These are phyloP conservation scores for Penicillium vulpinum DNA, from an alignment of 2,329 filamentous ascomycete genomes.

Conservation along the genomic window DNA sequence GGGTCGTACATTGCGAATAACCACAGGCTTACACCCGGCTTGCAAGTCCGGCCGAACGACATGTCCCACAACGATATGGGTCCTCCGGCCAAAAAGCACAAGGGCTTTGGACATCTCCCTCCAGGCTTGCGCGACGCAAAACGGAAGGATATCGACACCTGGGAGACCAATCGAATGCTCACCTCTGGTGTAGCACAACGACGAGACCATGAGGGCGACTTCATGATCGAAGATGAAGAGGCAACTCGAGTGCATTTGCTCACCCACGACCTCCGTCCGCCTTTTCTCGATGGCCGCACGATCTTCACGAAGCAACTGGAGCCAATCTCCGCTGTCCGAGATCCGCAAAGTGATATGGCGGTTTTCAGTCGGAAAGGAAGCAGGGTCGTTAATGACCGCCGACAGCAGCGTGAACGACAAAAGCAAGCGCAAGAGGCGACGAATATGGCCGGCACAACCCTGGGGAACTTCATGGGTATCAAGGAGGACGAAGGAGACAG, in stretches of 20 bases:
- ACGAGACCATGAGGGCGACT: conserved; percentile 76
- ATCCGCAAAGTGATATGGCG: conserved; percentile 97
- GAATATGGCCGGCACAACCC: conserved; percentile 82
- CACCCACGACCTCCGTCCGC: conserved; percentile 89
- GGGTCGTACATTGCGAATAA: not conserved
- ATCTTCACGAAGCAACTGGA: conserved; percentile 98
- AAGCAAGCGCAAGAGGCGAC: conserved; percentile 95
- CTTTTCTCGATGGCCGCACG: conserved; percentile 90
- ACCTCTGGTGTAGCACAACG: conserved; percentile 93
- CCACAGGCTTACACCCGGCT: not conserved
- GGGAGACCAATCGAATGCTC: conserved; percentile 98
- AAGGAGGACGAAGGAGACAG: conserved; percentile 89
- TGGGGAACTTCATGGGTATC: conserved; percentile 94
- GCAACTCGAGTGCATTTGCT: conserved; percentile 84
- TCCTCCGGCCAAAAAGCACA: conserved; percentile 43
- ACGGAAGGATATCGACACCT: conserved; percentile 92
- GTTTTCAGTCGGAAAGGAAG: conserved; percentile 96
- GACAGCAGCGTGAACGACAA: conserved; percentile 89
- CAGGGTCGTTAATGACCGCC: conserved; percentile 83
- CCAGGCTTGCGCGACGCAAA: conserved; percentile 52
- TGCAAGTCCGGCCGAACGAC: not conserved
- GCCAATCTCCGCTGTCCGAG: conserved; percentile 86
- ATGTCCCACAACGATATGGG: conserved; percentile 39
- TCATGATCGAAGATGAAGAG: conserved; percentile 82
- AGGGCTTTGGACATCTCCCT: conserved; percentile 37